Percentiles rank a stretch among this genome's conserved stretches.
Evolutionary conservation across 345 rosid genomes (phyloP).

Genomic region (Citrus glauca): DNA sequence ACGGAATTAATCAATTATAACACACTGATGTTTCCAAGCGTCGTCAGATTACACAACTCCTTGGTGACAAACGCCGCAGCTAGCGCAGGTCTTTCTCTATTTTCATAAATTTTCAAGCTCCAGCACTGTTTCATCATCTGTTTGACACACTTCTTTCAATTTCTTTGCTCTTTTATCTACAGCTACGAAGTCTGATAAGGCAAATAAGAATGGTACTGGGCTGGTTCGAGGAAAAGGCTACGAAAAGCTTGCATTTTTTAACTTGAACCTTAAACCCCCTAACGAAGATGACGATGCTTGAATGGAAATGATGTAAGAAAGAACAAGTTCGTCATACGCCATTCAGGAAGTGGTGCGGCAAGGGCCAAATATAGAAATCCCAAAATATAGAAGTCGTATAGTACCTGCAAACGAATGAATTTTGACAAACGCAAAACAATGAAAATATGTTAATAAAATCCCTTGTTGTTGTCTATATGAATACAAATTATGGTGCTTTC

Average conservation of each 20-base stretch:
- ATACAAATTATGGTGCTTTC: no score
- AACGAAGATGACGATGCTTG: not conserved
- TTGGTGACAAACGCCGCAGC: not conserved
- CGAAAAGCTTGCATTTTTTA: not conserved
- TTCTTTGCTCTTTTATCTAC: not conserved
- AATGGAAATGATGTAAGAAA: not conserved
- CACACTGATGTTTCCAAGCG: conserved; percentile 13
- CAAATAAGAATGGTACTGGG: not conserved
- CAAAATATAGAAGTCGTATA: no score
- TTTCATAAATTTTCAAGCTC: not conserved
- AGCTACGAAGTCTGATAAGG: not conserved
- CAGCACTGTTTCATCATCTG: not conserved
- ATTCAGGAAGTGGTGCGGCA: no score
- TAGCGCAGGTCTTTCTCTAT: not conserved
- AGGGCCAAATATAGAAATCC: no score
- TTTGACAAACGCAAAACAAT: no score
- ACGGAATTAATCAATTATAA: not conserved
- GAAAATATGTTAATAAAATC: no score
- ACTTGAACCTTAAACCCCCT: conserved; percentile 2
- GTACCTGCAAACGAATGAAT: no score
- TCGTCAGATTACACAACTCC: conserved; percentile 15
- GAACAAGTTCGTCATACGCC: not conserved
- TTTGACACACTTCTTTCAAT: not conserved
- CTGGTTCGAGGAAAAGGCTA: not conserved
- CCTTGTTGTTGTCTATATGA: no score